Conservation (phyloP, 2,329 filamentous ascomycete genomes). For the Periglandula ipomoeae region DNA sequence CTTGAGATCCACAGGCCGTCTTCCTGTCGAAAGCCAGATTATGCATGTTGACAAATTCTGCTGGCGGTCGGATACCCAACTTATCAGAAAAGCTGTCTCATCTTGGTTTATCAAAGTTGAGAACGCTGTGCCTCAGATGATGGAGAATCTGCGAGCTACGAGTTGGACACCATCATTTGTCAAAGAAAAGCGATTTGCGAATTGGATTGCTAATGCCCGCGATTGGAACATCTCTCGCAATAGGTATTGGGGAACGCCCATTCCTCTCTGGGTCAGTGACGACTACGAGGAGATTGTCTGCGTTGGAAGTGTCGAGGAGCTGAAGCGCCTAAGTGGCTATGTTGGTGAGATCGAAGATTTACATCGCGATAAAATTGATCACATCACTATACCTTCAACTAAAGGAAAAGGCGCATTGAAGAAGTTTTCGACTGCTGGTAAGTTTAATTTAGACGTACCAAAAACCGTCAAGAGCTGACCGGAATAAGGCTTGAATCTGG, state of each 20-base stretch:
- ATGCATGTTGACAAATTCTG: slow-evolving; percentile 18
- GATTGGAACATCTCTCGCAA: slow-evolving; percentile 18
- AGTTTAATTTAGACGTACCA: background rate
- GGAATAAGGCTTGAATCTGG: slow-evolving; percentile 17
- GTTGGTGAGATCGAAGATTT: slow-evolving; percentile 14
- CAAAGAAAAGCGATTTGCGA: slow-evolving; percentile 19
- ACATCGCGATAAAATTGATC: slow-evolving; percentile 18
- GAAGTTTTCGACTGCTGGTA: slow-evolving; percentile 21
- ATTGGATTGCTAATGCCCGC: slow-evolving; percentile 16
- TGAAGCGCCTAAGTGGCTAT: slow-evolving; percentile 16
- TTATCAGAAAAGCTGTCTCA: slow-evolving; percentile 18
- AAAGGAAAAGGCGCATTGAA: slow-evolving; percentile 18
- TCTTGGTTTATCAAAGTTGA: slow-evolving; percentile 19
- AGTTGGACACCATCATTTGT: slow-evolving; percentile 16
- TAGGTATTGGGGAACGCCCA: slow-evolving; percentile 18
- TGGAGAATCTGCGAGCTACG: slow-evolving; percentile 15
- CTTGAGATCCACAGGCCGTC: slow-evolving; percentile 14
- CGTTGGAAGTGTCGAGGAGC: slow-evolving; percentile 16
- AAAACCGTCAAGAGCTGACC: too few species aligned
- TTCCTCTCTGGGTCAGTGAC: slow-evolving; percentile 19
- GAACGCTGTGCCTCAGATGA: slow-evolving; percentile 15
- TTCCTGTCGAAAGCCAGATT: slow-evolving; percentile 15
- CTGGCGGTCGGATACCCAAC: slow-evolving; percentile 18
- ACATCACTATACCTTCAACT: slow-evolving; percentile 17
- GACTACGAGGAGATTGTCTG: slow-evolving; percentile 18